A percentile compares a stretch with the other conserved stretches of the same genome.
Evolutionary conservation across 441 rosid species (phyloP).

Genomic region (Arabidopsis hybrid): DNA sequence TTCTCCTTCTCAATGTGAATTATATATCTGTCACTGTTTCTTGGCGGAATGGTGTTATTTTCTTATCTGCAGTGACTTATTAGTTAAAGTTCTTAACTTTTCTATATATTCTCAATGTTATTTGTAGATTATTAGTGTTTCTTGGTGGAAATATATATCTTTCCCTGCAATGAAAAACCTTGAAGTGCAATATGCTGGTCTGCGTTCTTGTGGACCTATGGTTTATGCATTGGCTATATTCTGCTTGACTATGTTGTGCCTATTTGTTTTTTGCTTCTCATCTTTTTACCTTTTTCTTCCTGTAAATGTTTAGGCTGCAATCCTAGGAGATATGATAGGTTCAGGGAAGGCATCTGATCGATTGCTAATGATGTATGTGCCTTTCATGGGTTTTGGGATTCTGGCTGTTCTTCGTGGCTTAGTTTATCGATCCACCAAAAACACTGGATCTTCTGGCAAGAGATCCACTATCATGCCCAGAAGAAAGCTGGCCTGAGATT

Average conservation of each 20-base stretch:
- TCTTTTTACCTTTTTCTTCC: neutral
- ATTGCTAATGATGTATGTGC: constrained; percentile 61
- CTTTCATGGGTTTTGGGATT: constrained; percentile 67
- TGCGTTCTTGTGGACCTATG: neutral
- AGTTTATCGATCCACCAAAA: constrained; percentile 45
- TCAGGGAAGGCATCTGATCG: constrained; percentile 70
- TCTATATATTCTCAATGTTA: no score
- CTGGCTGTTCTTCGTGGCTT: constrained; percentile 75
- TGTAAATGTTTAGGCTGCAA: constrained; percentile 56
- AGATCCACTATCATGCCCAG: constrained; percentile 51
- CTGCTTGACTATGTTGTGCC: constrained; percentile 18
- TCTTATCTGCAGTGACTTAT: no score
- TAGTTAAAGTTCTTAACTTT: no score
- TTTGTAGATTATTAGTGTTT: no score
- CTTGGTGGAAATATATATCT: no score
- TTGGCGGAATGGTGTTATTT: no score
- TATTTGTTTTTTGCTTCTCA: constrained; percentile 11
- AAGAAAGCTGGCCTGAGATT: constrained; percentile 63
- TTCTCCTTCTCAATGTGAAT: no score
- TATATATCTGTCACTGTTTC: no score
- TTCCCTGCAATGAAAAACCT: no score
- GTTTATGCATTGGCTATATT: neutral
- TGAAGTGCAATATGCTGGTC: neutral
- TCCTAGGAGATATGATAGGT: constrained; percentile 64
- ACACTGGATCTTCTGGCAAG: constrained; percentile 47